phyloP scores from a whole-genome alignment of 1,284 basidiomycete species.

The Stereum hirsutum region DNA sequence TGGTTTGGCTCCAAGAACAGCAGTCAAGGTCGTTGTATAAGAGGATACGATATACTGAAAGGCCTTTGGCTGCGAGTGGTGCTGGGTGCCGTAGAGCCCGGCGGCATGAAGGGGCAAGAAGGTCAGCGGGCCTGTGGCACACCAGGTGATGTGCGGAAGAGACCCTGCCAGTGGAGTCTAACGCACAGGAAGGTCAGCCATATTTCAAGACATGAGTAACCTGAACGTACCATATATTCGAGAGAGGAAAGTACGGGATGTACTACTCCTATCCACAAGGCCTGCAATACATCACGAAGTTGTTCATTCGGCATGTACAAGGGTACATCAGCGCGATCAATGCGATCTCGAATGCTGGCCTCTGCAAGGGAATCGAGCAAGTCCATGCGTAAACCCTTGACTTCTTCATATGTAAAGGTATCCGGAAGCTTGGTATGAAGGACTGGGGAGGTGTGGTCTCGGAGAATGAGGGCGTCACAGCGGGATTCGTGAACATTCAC shows the following conservation, averaged over 20 bases:
- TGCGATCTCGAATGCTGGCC: not conserved
- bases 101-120: conserved; percentile 10
- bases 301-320: not conserved
- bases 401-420: not conserved
- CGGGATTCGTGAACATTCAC: conserved; percentile 1
- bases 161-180: not conserved
- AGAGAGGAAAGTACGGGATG: not conserved
- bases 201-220: not conserved
- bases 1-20: not conserved
- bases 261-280: not conserved
- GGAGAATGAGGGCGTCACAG: conserved; percentile 2
- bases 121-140: conserved; percentile 5
- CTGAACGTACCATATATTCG: not conserved
- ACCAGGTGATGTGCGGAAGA: conserved; percentile 6
- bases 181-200: not conserved
- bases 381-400: not conserved
- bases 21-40: conserved; percentile 14
- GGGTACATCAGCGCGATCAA: not conserved
- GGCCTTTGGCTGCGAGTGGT: not conserved
- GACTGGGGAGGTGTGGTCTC: not conserved
- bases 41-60: conserved; percentile 15
- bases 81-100: conserved; percentile 9
- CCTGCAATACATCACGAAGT: not conserved
- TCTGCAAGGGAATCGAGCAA: not conserved
- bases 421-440: not conserved